A percentile compares a stretch with the other conserved stretches of the same genome.
phyloP scores from a whole-genome alignment of 2,329 filamentous ascomycete species.

The Sporothrix curviconia region DNA sequence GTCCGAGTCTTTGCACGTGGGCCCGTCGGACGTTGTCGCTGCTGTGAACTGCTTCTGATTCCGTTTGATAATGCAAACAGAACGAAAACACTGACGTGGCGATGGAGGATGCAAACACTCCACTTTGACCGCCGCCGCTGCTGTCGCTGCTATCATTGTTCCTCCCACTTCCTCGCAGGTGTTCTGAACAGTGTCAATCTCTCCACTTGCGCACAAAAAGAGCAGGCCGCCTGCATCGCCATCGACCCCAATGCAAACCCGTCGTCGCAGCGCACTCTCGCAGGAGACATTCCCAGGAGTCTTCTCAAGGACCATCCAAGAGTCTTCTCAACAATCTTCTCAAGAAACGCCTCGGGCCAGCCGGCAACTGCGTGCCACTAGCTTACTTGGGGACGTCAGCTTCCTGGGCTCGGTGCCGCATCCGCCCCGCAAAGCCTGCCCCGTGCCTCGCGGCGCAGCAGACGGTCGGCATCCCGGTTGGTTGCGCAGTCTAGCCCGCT shows the following conservation, averaged over 20 bases:
- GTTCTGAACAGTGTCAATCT: not conserved
- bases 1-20: too few species aligned
- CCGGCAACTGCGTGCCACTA: too few species aligned
- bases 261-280: constrained; percentile 6
- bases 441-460: not conserved
- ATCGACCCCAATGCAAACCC: constrained; percentile 12
- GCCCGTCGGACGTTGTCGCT: too few species aligned
- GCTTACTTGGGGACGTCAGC: not conserved
- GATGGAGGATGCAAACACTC: constrained; percentile 3
- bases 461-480: not conserved
- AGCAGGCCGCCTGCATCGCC: not conserved
- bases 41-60: too few species aligned
- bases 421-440: constrained; percentile 6
- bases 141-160: not conserved
- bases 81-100: not conserved
- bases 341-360: too few species aligned
- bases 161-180: not conserved
- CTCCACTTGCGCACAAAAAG: not conserved
- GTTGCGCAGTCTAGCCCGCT: constrained; percentile 16
- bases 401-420: not conserved
- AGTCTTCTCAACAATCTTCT: too few species aligned
- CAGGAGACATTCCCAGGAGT: not conserved
- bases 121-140: too few species aligned
- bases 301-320: too few species aligned
- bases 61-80: too few species aligned